Base-by-base conservation (phyloP, 306 rosid genomes). In the Alnus rubra region DNA sequence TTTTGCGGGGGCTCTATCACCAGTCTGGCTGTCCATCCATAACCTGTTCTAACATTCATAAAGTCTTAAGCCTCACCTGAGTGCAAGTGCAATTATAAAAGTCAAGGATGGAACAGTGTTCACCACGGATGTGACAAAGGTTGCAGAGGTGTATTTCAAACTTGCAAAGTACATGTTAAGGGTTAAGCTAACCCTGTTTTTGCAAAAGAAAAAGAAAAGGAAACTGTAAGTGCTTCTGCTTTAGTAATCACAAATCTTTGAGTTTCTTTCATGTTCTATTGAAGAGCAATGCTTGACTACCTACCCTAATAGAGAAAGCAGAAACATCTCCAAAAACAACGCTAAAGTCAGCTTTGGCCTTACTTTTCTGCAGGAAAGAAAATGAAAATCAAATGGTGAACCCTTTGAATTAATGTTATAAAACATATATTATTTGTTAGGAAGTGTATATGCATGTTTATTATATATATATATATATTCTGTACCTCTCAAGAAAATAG, bases 401-500 rank as follows among this genome's bases (percentile, higher is more conserved):
- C n/a, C 39, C 33, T n/a, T 35, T 1, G 28, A 23, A 7, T 15
- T 2, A 2, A 4, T 19, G 53, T 42, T 52, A 31, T 30, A 62
- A 31, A 3, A 30, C 13, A 23, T 23, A 23, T 23, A 54, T 13
- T 16, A 18, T 5, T 7, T 18, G 59, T 54, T 5, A 18, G 59
- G 4, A 60, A 52, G 7, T 9, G 23, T 33, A 70, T 33, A 12
- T 56, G 42, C 62, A 78, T 18, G 8, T 7, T 14, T 64, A 28
- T 11, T 39, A 58, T 18, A 37, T 7, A 44, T 7, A 64, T 5
- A 33, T 19, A 9, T 33, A 35, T 23, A 37, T n/a, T 31, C 74
- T 50, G 65, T 73, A 86, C 90, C 88, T 86, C 78, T 88, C 87
- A 77, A 83, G 86, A 84, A 84, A 63, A 80, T 69, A 86, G 39